Evolutionary conservation across 805 yeast species (phyloP).

Genomic region (Ogataea zsoltii): DNA sequence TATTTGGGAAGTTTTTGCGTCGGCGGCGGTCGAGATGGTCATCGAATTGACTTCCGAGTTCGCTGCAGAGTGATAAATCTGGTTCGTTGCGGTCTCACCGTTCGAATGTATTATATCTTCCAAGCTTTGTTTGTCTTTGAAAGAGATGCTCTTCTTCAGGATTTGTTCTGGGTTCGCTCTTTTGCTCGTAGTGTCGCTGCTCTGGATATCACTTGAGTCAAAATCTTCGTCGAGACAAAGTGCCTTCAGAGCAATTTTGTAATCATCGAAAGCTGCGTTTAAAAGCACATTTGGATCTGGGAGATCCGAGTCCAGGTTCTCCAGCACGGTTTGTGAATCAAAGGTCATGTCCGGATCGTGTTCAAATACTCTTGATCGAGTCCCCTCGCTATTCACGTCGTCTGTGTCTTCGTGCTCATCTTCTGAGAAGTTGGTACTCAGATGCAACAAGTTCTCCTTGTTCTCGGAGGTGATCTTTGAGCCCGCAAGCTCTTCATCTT

Average conservation of each 20-base stretch:
- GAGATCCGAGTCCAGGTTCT: slow-evolving; percentile 15
- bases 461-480: slow-evolving; percentile 2
- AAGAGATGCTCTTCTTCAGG: slow-evolving; percentile 16
- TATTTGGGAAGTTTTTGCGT: background rate
- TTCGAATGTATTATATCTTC: slow-evolving; percentile 11
- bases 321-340: slow-evolving; percentile 20
- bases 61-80: background rate
- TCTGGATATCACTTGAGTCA: background rate
- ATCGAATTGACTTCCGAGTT: background rate
- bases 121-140: slow-evolving; percentile 14
- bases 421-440: slow-evolving; percentile 9
- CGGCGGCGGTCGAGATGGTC: background rate
- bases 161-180: background rate
- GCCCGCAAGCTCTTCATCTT: background rate
- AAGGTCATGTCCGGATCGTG: slow-evolving; percentile 16
- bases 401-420: slow-evolving; percentile 7
- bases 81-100: background rate
- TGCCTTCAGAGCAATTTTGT: slow-evolving; percentile 21
- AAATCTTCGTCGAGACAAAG: slow-evolving; percentile 12
- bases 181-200: background rate
- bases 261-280: slow-evolving; percentile 28
- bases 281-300: slow-evolving; percentile 23
- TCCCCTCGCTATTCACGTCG: slow-evolving; percentile 5
- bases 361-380: background rate
- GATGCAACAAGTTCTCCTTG: slow-evolving; percentile 6